Evolutionary conservation across 257 asterid species (phyloP).

Genomic region (Fraxinus pennsylvanica): DNA sequence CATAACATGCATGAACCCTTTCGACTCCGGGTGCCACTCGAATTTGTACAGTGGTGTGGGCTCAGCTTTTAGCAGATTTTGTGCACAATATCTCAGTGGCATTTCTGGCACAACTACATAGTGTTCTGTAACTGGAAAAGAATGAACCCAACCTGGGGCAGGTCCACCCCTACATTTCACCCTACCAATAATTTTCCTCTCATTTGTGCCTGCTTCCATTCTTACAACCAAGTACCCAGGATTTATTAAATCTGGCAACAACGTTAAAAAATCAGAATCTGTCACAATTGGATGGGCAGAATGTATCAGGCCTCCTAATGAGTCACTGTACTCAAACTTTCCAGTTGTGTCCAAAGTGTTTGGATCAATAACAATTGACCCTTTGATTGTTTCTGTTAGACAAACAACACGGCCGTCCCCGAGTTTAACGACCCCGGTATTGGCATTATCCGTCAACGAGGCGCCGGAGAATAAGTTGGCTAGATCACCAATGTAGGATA

Average conservation of each 20-base stretch:
- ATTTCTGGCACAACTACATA: conserved; percentile 92
- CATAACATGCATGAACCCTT: conserved; percentile 81
- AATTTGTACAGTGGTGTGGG: conserved; percentile 93
- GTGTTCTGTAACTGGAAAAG: conserved; percentile 86
- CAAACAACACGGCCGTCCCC: conserved; percentile 93
- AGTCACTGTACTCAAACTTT: conserved; percentile 63
- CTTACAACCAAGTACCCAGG: conserved; percentile 78
- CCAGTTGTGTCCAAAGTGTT: conserved; percentile 66
- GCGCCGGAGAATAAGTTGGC: conserved; percentile 90
- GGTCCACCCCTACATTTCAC: conserved; percentile 84
- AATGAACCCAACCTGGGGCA: conserved; percentile 94
- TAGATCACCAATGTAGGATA: conserved; percentile 74
- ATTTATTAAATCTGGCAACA: conserved; percentile 76
- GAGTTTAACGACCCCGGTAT: conserved; percentile 85
- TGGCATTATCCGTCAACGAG: conserved; percentile 84
- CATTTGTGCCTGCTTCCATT: conserved; percentile 81
- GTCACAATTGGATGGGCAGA: conserved; percentile 97
- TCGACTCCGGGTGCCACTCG: conserved; percentile 85
- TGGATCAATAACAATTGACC: conserved; percentile 74
- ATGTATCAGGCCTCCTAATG: conserved; percentile 72
- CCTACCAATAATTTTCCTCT: conserved; percentile 72
- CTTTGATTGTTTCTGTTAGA: conserved; percentile 83
- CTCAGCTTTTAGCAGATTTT: conserved; percentile 81
- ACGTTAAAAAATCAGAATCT: conserved; percentile 57
- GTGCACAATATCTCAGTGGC: conserved; percentile 91